Conservation (phyloP, 2,329 filamentous ascomycete species). For the Orbilia brochopaga region DNA sequence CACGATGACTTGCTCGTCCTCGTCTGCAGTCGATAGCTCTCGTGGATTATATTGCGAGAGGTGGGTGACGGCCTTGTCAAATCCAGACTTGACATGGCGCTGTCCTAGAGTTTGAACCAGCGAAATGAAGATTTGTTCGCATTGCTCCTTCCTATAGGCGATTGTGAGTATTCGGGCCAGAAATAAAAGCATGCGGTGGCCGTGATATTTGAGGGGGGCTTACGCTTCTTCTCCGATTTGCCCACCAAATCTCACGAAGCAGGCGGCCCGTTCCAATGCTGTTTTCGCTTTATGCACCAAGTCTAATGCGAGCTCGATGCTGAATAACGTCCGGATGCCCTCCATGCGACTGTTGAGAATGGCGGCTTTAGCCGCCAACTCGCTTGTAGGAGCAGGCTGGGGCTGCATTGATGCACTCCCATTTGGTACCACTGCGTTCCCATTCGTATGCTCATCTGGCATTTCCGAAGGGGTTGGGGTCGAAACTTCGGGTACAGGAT, state of each 20-base stretch:
- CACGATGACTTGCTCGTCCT: conserved; percentile 67
- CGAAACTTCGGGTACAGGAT: conserved; percentile 53
- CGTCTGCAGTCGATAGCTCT: conserved; percentile 73
- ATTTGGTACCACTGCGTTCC: conserved; percentile 17
- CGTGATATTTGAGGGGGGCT: conserved; percentile 6
- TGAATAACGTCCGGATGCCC: conserved; percentile 93
- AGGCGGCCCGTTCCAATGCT: conserved; percentile 80
- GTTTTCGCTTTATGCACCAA: conserved; percentile 87
- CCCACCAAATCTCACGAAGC: conserved; percentile 80
- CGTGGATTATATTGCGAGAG: conserved; percentile 89
- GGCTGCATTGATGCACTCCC: conserved; percentile 48
- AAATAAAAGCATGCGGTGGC: not conserved
- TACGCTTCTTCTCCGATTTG: conserved; percentile 81
- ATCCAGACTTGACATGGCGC: conserved; percentile 87
- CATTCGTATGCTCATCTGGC: conserved; percentile 26
- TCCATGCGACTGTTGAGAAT: conserved; percentile 94
- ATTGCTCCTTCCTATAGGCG: conserved; percentile 68
- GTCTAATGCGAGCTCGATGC: conserved; percentile 89
- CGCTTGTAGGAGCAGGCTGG: conserved; percentile 63
- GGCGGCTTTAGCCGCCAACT: conserved; percentile 94
- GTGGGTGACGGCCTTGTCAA: conserved; percentile 89
- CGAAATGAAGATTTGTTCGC: conserved; percentile 83
- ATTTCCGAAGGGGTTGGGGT: conserved; percentile 53
- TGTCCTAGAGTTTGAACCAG: conserved; percentile 83
- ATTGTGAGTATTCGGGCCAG: conserved; percentile 2